Base-by-base conservation (phyloP, 805 yeast species). In the Wickerhamiella siamensis region DNA sequence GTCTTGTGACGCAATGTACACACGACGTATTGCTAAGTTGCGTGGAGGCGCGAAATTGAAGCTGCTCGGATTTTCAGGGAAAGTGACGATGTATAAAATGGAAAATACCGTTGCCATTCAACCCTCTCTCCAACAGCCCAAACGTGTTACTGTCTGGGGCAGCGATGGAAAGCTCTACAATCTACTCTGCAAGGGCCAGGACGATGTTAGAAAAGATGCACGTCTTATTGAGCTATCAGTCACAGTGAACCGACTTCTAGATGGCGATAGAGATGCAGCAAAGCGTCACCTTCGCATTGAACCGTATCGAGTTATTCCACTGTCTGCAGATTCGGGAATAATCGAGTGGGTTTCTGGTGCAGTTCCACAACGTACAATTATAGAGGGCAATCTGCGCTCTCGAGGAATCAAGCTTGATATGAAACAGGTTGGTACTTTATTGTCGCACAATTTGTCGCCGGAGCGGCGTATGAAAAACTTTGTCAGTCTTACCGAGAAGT, bases 151-250 rank as follows among this genome's bases (percentile, higher is more conserved):
- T 12, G 63, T 88, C 2, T 59, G 73, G 32, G 98, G 97, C 0
- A 74, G 83, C 2, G 83, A 88, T 60, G 87, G 88, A 6, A 61
- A 62, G n/a, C 58, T 64, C 1, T 87, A 87, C 56, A 71, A 79
- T 16, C 68, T 91, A 14, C 69, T 91, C 62, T 78, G 94, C 51
- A 91, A 91, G 55, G 76, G 79, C 6, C 72, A 76, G 47, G 99
- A 91, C 60, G 98, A 91, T 62, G 77, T 93, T 16, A 65, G 97
- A 48, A 93, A 93, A 55, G 99, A 93, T 64, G 91, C 95, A 3
- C 81, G 94, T 51, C 74, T 88, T 40, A 81, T 86, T 81, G 91
- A 93, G 51, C 79, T 91, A 51, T 83, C 96, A 0, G 75, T 83
- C 1, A 79, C 86, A 60, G 75, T 91, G 58, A 87, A 87, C 55